Evolutionary conservation across 306 rosid species (phyloP).

Genomic region (Vicia sativa): DNA sequence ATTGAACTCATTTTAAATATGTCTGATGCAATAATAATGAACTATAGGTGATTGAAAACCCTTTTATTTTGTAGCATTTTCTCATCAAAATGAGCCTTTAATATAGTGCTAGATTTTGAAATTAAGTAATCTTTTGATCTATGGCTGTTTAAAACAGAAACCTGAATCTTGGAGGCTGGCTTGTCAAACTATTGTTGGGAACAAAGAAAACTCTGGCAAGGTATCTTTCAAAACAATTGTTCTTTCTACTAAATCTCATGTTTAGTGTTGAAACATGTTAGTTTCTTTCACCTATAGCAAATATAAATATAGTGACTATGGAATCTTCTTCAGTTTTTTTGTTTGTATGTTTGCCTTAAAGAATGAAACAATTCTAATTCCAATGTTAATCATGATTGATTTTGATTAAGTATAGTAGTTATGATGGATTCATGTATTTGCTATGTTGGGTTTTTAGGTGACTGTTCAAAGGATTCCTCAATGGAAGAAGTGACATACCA

Average conservation of each 20-base stretch:
- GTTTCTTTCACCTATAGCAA: too few species aligned
- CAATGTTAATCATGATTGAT: neutral
- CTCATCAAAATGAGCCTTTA: neutral
- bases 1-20: neutral
- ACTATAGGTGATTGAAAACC: neutral
- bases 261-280: neutral
- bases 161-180: constrained; percentile 96
- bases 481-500: constrained; percentile 46
- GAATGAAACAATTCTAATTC: neutral
- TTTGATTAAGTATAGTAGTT: neutral
- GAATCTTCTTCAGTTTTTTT: neutral
- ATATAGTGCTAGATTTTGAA: constrained; percentile 2
- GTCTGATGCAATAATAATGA: too few species aligned
- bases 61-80: neutral
- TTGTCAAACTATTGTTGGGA: constrained; percentile 96
- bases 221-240: constrained; percentile 48
- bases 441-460: constrained; percentile 38
- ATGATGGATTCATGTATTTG: constrained; percentile 16
- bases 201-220: constrained; percentile 89
- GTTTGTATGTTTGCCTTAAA: neutral
- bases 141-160: constrained; percentile 55
- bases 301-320: neutral
- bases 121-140: constrained; percentile 19
- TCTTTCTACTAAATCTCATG: constrained; percentile 6
- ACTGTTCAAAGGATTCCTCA: constrained; percentile 58